These are phyloP conservation scores for Leccinellum rugosiceps DNA, from an alignment of 768 basidiomycete species.

Conservation along the genomic window DNA sequence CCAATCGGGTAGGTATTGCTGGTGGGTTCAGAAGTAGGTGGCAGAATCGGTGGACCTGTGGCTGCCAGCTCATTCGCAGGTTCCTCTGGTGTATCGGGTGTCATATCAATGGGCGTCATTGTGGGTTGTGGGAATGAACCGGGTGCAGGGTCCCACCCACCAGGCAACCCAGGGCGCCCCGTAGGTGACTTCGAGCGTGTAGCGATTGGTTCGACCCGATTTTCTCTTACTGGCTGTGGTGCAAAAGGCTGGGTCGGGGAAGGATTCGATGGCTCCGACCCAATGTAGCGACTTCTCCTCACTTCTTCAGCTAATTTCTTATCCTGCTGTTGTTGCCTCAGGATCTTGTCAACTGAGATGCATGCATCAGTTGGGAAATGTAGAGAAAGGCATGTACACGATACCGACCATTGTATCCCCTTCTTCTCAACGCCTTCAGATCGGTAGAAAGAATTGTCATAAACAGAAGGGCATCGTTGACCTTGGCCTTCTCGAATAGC, in stretches of 20 bases:
- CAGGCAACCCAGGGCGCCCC: slow-evolving; percentile 17
- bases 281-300: slow-evolving; percentile 23
- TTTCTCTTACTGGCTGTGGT: slow-evolving; percentile 11
- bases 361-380: slow-evolving; percentile 9
- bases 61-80: slow-evolving; percentile 1
- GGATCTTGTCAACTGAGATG: slow-evolving; percentile 77
- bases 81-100: slow-evolving; percentile 5
- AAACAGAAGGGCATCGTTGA: slow-evolving; percentile 85
- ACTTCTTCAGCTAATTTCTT: slow-evolving; percentile 51
- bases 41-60: not conserved
- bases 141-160: slow-evolving; percentile 22
- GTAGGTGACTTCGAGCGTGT: slow-evolving; percentile 20
- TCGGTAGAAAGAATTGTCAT: slow-evolving; percentile 95
- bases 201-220: not conserved
- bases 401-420: slow-evolving; percentile 78
- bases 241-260: slow-evolving; percentile 11
- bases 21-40: slow-evolving; percentile 7
- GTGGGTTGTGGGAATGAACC: slow-evolving; percentile 9
- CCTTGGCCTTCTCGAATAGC: slow-evolving; percentile 73
- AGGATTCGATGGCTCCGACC: slow-evolving; percentile 12
- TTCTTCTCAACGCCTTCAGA: slow-evolving; percentile 69
- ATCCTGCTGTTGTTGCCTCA: slow-evolving; percentile 78
- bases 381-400: not conserved
- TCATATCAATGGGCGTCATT: not conserved
- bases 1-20: slow-evolving; percentile 6